phyloP scores from a whole-genome alignment of 495 filamentous ascomycete species.

The Parachaetomium inaequale region DNA sequence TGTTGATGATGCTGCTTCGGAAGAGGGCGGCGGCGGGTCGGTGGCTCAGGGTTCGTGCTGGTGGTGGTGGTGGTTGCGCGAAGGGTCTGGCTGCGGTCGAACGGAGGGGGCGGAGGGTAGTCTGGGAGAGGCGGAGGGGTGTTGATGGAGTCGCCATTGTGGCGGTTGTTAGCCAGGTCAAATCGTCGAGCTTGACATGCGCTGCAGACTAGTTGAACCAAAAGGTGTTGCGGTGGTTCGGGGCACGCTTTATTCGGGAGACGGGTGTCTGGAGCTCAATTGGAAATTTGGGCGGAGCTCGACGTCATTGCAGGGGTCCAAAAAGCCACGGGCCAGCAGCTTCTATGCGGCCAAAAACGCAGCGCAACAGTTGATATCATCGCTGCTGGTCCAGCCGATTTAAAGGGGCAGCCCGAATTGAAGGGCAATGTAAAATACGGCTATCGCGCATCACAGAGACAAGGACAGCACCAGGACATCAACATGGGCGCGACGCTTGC shows the following conservation, averaged over 20 bases:
- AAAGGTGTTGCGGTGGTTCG: not conserved
- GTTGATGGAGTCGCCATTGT: conserved; percentile 14
- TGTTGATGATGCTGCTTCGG: not conserved
- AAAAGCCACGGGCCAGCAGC: not conserved
- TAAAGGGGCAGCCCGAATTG: not conserved
- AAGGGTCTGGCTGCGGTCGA: conserved; percentile 6
- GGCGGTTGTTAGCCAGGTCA: not conserved
- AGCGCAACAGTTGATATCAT: not conserved
- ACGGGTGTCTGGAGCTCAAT: not conserved
- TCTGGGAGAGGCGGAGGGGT: conserved; percentile 5
- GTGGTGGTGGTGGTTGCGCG: conserved; percentile 3
- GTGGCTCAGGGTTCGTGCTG: too few species aligned
- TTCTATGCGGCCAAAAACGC: not conserved
- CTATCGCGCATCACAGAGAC: not conserved
- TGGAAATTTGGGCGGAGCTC: conserved; percentile 14
- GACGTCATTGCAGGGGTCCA: conserved; percentile 28
- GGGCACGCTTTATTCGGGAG: not conserved
- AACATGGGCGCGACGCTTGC: conserved; percentile 16
- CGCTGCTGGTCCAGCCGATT: not conserved
- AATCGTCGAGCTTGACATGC: not conserved
- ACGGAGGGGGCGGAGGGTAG: conserved; percentile 10
- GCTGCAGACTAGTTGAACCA: not conserved
- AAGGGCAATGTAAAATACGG: not conserved
- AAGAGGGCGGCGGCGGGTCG: not conserved
- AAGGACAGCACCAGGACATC: not conserved